phyloP scores from a whole-genome alignment of 1,284 basidiomycete genomes.

The Cystobasidium slooffiae region DNA sequence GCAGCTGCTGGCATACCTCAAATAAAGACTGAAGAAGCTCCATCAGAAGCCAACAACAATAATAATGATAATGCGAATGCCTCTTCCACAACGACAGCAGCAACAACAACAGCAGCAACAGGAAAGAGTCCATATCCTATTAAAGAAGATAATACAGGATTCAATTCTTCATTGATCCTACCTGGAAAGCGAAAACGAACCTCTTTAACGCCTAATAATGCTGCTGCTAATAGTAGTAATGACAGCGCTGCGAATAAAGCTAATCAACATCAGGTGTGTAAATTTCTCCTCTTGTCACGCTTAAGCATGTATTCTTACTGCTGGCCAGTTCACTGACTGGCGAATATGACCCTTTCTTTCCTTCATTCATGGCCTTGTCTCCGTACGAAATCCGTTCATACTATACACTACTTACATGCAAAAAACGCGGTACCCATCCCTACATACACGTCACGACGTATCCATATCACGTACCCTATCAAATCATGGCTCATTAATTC shows the following conservation, averaged over 20 bases:
- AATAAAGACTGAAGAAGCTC: slow-evolving; percentile 19
- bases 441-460: too few species aligned
- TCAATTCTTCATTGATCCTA: not conserved
- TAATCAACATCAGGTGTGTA: slow-evolving; percentile 7
- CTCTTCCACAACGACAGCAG: not conserved
- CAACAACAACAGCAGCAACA: not conserved
- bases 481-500: not conserved
- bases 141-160: slow-evolving; percentile 2
- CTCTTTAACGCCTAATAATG: not conserved
- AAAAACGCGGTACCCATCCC: too few species aligned
- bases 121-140: not conserved
- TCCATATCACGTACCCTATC: too few species aligned
- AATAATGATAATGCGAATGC: not conserved
- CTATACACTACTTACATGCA: too few species aligned
- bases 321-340: not conserved
- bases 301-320: not conserved
- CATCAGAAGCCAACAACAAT: slow-evolving; percentile 1
- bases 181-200: slow-evolving; percentile 17
- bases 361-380: too few species aligned
- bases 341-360: too few species aligned
- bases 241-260: not conserved
- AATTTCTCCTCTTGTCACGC: not conserved
- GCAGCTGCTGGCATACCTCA: not conserved
- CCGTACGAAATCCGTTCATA: too few species aligned
- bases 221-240: not conserved